Evolutionary conservation across 352 stramenopile genomes (phyloP).

Genomic region (Phytophthora sojae): DNA sequence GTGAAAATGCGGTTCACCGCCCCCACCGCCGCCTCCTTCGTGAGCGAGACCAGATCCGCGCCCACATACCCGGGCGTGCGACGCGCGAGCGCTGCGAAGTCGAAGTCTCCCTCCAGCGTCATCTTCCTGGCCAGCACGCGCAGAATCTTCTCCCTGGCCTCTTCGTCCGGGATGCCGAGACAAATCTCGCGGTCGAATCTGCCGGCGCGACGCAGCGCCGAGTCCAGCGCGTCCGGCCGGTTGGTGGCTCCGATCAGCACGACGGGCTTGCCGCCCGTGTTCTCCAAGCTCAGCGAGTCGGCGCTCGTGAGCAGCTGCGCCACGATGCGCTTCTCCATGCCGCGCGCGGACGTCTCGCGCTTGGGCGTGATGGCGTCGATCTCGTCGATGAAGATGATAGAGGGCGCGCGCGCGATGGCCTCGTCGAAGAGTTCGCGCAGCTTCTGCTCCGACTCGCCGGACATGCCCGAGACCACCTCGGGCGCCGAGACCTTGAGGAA

Average conservation of each 20-base stretch:
- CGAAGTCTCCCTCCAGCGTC: constrained; percentile 93
- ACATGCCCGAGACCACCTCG: constrained; percentile 96
- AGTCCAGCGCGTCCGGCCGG: constrained; percentile 96
- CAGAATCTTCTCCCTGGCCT: constrained; percentile 95
- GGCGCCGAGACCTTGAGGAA: constrained; percentile 91
- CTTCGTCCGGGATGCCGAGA: constrained; percentile 97
- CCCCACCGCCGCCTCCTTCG: constrained; percentile 98
- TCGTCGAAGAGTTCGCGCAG: constrained; percentile 95
- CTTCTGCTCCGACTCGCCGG: constrained; percentile 90
- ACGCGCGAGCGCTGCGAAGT: constrained; percentile 94
- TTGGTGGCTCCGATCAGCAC: constrained; percentile 99
- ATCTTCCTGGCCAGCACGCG: constrained; percentile 94
- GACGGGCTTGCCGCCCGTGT: constrained; percentile 92
- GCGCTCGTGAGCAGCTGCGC: constrained; percentile 95
- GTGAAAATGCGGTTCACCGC: constrained; percentile 99
- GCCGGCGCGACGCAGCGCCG: constrained; percentile 95
- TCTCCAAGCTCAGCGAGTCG: constrained; percentile 91
- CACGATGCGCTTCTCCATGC: constrained; percentile 98
- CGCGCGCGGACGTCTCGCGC: constrained; percentile 91
- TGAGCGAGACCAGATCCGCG: constrained; percentile 97
- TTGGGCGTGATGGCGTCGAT: constrained; percentile 97
- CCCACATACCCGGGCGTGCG: constrained; percentile 98
- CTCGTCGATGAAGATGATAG: constrained; percentile 99
- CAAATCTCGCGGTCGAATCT: constrained; percentile 99
- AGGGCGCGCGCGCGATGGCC: constrained; percentile 93